Conservation (phyloP, 306 rosid species). For the Astragalus membranaceus region DNA sequence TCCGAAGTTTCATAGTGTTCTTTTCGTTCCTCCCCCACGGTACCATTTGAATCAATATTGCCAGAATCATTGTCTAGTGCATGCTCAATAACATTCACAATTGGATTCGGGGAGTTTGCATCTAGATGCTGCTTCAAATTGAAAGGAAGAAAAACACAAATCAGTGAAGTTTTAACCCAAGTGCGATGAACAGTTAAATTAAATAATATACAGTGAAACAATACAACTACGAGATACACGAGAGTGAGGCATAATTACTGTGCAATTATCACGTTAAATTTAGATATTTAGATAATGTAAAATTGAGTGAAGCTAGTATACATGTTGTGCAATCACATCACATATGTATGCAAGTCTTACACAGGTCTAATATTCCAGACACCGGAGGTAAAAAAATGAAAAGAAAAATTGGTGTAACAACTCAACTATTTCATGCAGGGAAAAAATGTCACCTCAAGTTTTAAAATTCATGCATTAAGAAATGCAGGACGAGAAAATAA, state of each 20-base stretch:
- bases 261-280: neutral
- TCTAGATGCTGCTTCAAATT: conserved; percentile 21
- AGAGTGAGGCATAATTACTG: neutral
- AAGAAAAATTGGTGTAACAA: neutral
- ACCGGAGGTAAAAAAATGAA: neutral
- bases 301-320: neutral
- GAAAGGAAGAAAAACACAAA: conserved; percentile 2
- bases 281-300: no score
- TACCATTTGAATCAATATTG: conserved; percentile 10
- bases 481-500: conserved; percentile 9
- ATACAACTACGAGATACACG: neutral
- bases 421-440: neutral
- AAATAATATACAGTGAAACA: neutral
- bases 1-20: conserved; percentile 23
- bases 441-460: neutral
- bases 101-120: conserved; percentile 11
- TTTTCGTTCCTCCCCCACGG: conserved; percentile 26
- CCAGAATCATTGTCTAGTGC: conserved; percentile 12
- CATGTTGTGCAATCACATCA: neutral
- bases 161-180: conserved; percentile 6
- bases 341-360: neutral
- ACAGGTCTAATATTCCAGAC: neutral
- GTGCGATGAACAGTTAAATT: neutral
- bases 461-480: neutral
- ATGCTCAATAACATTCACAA: conserved; percentile 12